Evolutionary conservation across 495 filamentous ascomycete genomes (phyloP), one percentile per base, ranked within the genome.

Genomic region (Penicillium angulare): DNA sequence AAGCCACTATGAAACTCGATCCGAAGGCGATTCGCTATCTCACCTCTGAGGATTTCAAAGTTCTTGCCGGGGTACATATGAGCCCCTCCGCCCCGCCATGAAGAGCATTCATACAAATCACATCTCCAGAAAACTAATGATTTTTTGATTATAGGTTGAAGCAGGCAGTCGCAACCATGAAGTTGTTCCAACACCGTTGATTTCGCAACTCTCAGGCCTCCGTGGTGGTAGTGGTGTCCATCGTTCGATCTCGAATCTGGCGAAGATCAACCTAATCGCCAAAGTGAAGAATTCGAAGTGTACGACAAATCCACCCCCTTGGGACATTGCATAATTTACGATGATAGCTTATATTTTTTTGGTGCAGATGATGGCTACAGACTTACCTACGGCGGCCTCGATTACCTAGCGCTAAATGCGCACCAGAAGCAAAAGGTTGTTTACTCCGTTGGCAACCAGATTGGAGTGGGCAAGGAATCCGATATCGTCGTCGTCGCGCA

Each of bases 401-500:
- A 99, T 74, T 99, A 99, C 68, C 84, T 97, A 13, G 89, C 93
- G 8, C 80, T 99, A 45, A 86, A 97, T 65, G 84, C 90, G 7
- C 87, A 96, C 71, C 84, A 90, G 16, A 87, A 86, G 60, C 77
- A 83, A 49, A 81, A 83, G 45, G 78, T 74, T 56, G 80, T 97
- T 35, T 97, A 95, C 79, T 91, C 86, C 49, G 89, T 96, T 20
- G 93, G 93, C 42, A 92, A 87, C 72, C 92, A 95, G 62, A 87
- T 99, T 56, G 93, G 95, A 45, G 89, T 97, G 7, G 93, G 93
- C 57, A 99, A 99, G 73, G 93, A 99, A 73, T 89, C 84, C 57
- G 93, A 99, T 69, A 97, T 99, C 64, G 86, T 90, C 69, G 85
- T 96, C 29, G 91, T 95, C 36, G 90, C 93, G 35, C 80, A 87